These are phyloP conservation scores for Epicoccum nigrum DNA, from an alignment of 2,329 filamentous ascomycete species.

Conservation along the genomic window DNA sequence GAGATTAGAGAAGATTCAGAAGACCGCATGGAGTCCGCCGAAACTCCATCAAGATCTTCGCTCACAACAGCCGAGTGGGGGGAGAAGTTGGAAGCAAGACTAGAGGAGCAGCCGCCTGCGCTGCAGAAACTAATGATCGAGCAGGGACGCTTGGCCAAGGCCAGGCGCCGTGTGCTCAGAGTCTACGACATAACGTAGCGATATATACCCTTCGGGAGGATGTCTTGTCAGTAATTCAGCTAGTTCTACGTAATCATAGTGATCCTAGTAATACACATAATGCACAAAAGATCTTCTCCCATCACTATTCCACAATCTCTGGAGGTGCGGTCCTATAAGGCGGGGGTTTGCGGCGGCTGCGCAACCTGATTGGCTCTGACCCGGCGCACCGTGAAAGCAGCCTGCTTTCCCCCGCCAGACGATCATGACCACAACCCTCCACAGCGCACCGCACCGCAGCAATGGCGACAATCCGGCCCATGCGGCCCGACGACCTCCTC, in stretches of 20 bases:
- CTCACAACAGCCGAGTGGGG: slow-evolving; percentile 1
- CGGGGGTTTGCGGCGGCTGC: slow-evolving; percentile 4
- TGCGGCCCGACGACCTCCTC: slow-evolving; percentile 72
- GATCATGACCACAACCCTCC: background rate
- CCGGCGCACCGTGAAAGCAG: too few relatives aligned
- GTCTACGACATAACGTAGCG: slow-evolving; percentile 61
- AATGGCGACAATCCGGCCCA: slow-evolving; percentile 87
- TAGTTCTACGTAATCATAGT: background rate
- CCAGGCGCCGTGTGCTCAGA: background rate
- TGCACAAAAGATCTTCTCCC: too few relatives aligned
- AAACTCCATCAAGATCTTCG: background rate
- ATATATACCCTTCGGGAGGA: slow-evolving; percentile 15
- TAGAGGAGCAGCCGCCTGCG: background rate
- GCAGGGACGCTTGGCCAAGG: slow-evolving; percentile 2
- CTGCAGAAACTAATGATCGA: slow-evolving; percentile 1
- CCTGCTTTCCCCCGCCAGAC: background rate
- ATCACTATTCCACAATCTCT: too few relatives aligned
- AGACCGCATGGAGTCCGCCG: background rate
- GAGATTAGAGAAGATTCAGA: background rate
- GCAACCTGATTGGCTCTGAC: slow-evolving; percentile 9
- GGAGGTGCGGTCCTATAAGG: too few relatives aligned
- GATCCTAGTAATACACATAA: too few relatives aligned
- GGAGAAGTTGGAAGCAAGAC: background rate
- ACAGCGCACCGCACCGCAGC: background rate
- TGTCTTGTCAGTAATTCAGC: background rate